Evolutionary conservation across 1,284 basidiomycete genomes (phyloP).

Genomic region (Neonothopanus nambi): DNA sequence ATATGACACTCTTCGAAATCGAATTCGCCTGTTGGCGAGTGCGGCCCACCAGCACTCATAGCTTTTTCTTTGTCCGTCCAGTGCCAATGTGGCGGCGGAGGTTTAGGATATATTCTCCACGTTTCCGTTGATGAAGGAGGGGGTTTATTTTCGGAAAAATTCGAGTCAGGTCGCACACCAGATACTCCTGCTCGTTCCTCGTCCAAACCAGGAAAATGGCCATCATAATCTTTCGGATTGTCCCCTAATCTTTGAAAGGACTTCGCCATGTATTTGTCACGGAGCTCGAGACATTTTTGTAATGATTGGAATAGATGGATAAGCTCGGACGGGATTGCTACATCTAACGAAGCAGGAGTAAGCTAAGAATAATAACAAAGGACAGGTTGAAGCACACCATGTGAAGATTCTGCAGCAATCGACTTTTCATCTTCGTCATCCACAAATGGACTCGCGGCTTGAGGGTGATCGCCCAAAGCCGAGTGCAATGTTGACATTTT

Average conservation of each 20-base stretch:
- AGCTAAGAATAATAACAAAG: not conserved
- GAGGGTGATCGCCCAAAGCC: slow-evolving; percentile 23
- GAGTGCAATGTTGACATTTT: slow-evolving; percentile 24
- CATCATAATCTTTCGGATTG: slow-evolving; percentile 89
- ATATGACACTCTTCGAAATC: slow-evolving; percentile 69
- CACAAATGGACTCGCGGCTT: slow-evolving; percentile 32
- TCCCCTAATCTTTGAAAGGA: slow-evolving; percentile 90
- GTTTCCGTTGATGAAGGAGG: slow-evolving; percentile 39
- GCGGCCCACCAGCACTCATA: slow-evolving; percentile 42
- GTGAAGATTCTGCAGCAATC: not conserved
- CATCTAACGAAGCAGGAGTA: slow-evolving; percentile 30
- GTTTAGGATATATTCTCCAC: slow-evolving; percentile 89
- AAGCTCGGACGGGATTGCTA: slow-evolving; percentile 53
- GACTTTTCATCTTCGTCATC: slow-evolving; percentile 37
- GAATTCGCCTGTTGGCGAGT: slow-evolving; percentile 56
- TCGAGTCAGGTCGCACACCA: slow-evolving; percentile 64
- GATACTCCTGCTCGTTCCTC: slow-evolving; percentile 63
- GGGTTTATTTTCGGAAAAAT: slow-evolving; percentile 34
- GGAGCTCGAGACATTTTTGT: slow-evolving; percentile 80
- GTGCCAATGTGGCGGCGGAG: slow-evolving; percentile 93
- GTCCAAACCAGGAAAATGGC: slow-evolving; percentile 61
- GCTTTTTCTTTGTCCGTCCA: slow-evolving; percentile 64
- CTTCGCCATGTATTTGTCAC: slow-evolving; percentile 88
- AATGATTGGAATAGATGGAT: slow-evolving; percentile 59
- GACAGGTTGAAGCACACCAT: not conserved